Conservation (phyloP, 768 basidiomycete species). For the Termitomyces eurrhizus region DNA sequence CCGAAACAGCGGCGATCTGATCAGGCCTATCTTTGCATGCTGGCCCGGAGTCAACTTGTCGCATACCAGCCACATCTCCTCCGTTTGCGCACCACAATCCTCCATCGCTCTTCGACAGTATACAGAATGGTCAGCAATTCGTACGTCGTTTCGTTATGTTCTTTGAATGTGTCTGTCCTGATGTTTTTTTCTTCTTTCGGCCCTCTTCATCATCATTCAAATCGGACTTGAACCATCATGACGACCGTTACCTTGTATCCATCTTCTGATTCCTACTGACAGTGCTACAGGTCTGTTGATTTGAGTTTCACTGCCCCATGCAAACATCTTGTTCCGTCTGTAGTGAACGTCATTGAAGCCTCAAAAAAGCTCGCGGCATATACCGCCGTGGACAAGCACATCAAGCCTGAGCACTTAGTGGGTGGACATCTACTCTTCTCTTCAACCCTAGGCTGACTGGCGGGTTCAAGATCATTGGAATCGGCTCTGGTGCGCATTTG, state of each 20-base stretch:
- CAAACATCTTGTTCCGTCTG: background rate
- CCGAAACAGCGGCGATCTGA: slow-evolving; percentile 1
- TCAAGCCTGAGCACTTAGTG: slow-evolving; percentile 80
- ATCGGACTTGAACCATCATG: background rate
- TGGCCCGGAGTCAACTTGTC: slow-evolving; percentile 3
- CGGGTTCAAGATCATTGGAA: slow-evolving; percentile 67
- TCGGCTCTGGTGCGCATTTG: slow-evolving; percentile 68
- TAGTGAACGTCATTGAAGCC: slow-evolving; percentile 57
- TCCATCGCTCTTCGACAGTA: background rate
- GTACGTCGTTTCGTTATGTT: background rate
- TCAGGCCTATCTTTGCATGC: background rate
- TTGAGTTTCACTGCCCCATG: too few relatives aligned
- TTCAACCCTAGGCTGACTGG: background rate
- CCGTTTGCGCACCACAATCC: background rate
- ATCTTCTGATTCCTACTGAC: background rate
- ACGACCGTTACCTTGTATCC: background rate
- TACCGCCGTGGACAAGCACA: slow-evolving; percentile 89
- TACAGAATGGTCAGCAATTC: background rate
- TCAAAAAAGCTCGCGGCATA: slow-evolving; percentile 91
- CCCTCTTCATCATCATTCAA: background rate
- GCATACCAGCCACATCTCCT: background rate
- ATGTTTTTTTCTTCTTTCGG: background rate
- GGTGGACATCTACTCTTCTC: slow-evolving; percentile 15
- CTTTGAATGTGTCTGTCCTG: background rate
- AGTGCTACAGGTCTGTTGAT: background rate